phyloP scores from a whole-genome alignment of 2,329 filamentous ascomycete species.

The Sporothrix phasma region DNA sequence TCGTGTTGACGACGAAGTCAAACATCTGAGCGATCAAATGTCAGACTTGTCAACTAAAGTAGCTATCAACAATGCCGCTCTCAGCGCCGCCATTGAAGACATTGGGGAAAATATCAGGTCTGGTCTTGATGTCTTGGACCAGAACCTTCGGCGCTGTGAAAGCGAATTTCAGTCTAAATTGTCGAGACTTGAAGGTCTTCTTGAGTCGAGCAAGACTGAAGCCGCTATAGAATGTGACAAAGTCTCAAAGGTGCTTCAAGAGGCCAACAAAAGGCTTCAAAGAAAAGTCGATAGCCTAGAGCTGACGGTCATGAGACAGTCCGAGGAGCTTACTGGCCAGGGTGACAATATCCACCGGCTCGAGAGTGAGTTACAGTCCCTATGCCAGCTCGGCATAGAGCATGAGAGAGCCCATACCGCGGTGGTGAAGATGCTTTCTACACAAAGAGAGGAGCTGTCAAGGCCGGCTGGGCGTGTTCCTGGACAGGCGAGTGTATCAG shows the following conservation, averaged over 20 bases:
- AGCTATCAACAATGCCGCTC: conserved; percentile 7
- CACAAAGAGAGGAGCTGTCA: neutral
- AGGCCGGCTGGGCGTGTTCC: neutral
- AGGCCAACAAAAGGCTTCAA: conserved; percentile 7
- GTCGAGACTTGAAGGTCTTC: neutral
- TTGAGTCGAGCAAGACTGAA: conserved; percentile 13
- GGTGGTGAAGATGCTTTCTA: neutral
- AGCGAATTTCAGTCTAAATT: conserved; percentile 9
- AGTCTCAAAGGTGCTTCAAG: neutral
- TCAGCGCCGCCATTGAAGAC: conserved; percentile 9
- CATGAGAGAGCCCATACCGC: neutral
- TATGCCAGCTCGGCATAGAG: neutral
- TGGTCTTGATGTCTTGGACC: neutral
- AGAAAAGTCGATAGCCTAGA: conserved; percentile 15
- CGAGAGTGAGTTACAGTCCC: conserved; percentile 1
- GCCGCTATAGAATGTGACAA: conserved; percentile 4
- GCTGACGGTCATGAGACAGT: conserved; percentile 3
- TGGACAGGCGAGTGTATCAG: neutral
- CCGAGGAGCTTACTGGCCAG: conserved; percentile 4
- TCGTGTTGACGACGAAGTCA: conserved; percentile 17
- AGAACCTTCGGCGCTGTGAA: conserved; percentile 11
- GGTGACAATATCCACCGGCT: conserved; percentile 8
- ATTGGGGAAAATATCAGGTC: neutral
- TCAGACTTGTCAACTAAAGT: conserved; percentile 15
- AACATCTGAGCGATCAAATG: conserved; percentile 14